These are phyloP conservation scores for Cordyceps tenuipes DNA, from an alignment of 2,329 filamentous ascomycete genomes.

Conservation along the genomic window DNA sequence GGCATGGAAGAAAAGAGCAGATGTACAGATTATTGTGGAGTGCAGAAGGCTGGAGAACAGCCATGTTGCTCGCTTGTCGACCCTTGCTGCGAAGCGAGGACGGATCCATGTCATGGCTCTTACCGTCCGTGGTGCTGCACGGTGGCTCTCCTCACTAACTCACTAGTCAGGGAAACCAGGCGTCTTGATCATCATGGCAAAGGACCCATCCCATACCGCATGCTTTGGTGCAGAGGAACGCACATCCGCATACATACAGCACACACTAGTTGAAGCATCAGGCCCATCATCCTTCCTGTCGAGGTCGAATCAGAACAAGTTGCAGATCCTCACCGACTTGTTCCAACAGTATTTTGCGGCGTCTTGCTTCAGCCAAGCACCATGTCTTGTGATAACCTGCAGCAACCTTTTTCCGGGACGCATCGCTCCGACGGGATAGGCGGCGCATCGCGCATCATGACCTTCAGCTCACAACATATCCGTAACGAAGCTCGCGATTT, in stretches of 20 bases:
- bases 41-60: background rate
- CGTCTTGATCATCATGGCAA: background rate
- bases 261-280: background rate
- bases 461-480: background rate
- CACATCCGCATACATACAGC: background rate
- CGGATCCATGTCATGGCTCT: background rate
- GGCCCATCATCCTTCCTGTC: background rate
- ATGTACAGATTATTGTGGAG: slow-evolving; percentile 2
- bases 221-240: background rate
- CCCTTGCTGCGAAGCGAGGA: background rate
- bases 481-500: background rate
- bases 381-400: slow-evolving; percentile 8
- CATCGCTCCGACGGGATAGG: background rate
- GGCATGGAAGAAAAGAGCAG: background rate
- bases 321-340: slow-evolving; percentile 12
- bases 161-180: background rate
- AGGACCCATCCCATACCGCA: background rate
- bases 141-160: background rate
- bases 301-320: background rate
- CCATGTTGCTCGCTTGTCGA: background rate
- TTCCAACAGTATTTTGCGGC: background rate
- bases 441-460: background rate
- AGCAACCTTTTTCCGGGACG: slow-evolving; percentile 6
- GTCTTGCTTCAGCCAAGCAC: slow-evolving; percentile 4
- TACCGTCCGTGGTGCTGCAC: background rate